These are phyloP conservation scores for Candida endomychidarum DNA, from an alignment of 805 yeast genomes.

Conservation along the genomic window DNA sequence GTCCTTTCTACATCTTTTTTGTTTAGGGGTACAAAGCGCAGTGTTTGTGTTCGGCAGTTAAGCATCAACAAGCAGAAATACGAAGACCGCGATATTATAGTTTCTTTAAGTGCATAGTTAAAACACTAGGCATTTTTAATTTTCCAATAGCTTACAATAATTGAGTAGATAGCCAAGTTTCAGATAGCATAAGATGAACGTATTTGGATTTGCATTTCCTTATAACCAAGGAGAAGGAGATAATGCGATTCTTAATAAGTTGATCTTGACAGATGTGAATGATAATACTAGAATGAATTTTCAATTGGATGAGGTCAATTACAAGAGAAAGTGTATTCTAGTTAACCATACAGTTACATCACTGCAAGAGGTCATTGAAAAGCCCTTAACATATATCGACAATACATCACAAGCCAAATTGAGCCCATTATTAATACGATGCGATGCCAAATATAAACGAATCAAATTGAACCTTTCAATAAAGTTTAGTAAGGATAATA, in stretches of 20 bases:
- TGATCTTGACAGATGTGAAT: constrained; percentile 26
- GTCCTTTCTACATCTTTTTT: constrained; percentile 20
- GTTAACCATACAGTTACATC: constrained; percentile 19
- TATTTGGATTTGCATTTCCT: constrained; percentile 23
- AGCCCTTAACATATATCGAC: constrained; percentile 27
- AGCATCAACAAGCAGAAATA: not conserved
- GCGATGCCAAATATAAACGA: constrained; percentile 22
- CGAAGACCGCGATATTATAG: not conserved
- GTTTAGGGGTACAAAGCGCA: too few relatives aligned
- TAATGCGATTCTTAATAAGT: constrained; percentile 20
- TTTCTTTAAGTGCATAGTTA: not conserved
- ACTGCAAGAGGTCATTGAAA: constrained; percentile 15
- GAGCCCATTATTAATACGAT: constrained; percentile 33
- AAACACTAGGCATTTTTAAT: too few relatives aligned
- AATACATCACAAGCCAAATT: constrained; percentile 14
- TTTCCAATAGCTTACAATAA: too few relatives aligned
- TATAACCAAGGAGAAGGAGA: constrained; percentile 18
- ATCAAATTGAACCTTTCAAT: constrained; percentile 32
- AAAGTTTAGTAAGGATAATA: constrained; percentile 13
- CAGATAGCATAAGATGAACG: not conserved
- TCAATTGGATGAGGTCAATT: constrained; percentile 17
- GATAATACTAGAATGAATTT: constrained; percentile 25
- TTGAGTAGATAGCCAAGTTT: too few relatives aligned
- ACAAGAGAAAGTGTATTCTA: constrained; percentile 19
- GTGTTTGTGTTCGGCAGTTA: too few relatives aligned